Conservation (phyloP, 2,329 filamentous ascomycete species). For the Didymella lethalis region DNA sequence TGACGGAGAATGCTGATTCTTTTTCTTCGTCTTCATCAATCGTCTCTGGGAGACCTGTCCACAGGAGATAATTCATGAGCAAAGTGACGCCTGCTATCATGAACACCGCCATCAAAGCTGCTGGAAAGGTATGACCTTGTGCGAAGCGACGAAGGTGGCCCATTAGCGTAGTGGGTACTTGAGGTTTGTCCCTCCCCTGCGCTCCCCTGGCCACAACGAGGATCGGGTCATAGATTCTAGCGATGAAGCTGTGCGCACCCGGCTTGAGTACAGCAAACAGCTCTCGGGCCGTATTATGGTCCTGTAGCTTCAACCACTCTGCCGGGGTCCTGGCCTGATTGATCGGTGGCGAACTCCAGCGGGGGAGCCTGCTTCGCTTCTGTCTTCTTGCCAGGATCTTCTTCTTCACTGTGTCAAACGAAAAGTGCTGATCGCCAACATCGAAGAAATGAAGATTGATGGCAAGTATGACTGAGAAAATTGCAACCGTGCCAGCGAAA, state of each 20-base stretch:
- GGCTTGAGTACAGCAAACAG: slow-evolving; percentile 80
- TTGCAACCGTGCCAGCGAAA: slow-evolving; percentile 76
- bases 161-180: slow-evolving; percentile 59
- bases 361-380: slow-evolving; percentile 23
- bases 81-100: slow-evolving; percentile 71
- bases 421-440: slow-evolving; percentile 55
- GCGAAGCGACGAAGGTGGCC: slow-evolving; percentile 59
- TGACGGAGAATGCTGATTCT: slow-evolving; percentile 65
- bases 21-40: slow-evolving; percentile 58
- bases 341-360: slow-evolving; percentile 62
- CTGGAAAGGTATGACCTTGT: slow-evolving; percentile 73
- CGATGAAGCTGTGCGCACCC: slow-evolving; percentile 73
- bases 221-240: slow-evolving; percentile 76
- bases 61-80: slow-evolving; percentile 77
- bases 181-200: slow-evolving; percentile 66
- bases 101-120: slow-evolving; percentile 69
- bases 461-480: slow-evolving; percentile 74
- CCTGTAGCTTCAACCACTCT: slow-evolving; percentile 79
- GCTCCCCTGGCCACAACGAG: slow-evolving; percentile 75
- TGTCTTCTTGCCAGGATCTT: slow-evolving; percentile 34
- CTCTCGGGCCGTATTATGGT: slow-evolving; percentile 79
- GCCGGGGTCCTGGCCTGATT: slow-evolving; percentile 79
- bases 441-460: slow-evolving; percentile 83
- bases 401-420: slow-evolving; percentile 33
- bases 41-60: slow-evolving; percentile 63